Base-by-base conservation (phyloP, 129 eudicot species). In the Ambrosia artemisiifolia region DNA sequence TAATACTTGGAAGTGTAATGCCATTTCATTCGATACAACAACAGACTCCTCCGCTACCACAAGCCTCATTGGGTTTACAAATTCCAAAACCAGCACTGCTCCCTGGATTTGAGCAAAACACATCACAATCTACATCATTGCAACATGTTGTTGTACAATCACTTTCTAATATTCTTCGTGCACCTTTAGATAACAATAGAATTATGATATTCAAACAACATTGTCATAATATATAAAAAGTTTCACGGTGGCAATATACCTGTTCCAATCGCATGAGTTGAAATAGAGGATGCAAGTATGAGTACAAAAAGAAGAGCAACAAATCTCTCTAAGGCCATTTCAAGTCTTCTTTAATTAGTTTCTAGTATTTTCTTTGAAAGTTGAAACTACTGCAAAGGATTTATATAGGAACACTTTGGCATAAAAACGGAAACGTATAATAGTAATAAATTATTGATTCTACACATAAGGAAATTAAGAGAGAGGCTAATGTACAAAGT, bases 11-110 rank as follows among this genome's bases (percentile, higher is more conserved):
- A 38, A 38, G 43, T 9, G 16, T 3, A 10, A 11, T 6, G 65
- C 34, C 11, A 60, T 30, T 60, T 30, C 11, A 61, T 7, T 13
- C 19, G 28, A n/a, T 17, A 50, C 73, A 68, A 68, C 73, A 69
- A 16, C 73, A 69, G 33, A 69, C 17, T 49, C 63, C 73, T 33
- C 48, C 12, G 18, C 11, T 50, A 69, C 3, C 17, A 69, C 73
- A 69, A 17, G 11, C 16, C 5, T 69, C 49, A 13, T 32, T 11
- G 0, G 73, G 46, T 69, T 51, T 16, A 51, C 73, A 69, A 33
- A 50, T 1, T 69, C 48, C 73, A 69, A n/a, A 1, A 48, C 46
- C n/a, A 2, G 18, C 60, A 17, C 17, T 18, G 43, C 61, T 51
- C 17, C 30, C 33, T 49, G 11, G 17, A 46, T 50, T 50, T 6